Evolutionary conservation across 805 yeast genomes (phyloP).

Genomic region (Candida andamanensis): DNA sequence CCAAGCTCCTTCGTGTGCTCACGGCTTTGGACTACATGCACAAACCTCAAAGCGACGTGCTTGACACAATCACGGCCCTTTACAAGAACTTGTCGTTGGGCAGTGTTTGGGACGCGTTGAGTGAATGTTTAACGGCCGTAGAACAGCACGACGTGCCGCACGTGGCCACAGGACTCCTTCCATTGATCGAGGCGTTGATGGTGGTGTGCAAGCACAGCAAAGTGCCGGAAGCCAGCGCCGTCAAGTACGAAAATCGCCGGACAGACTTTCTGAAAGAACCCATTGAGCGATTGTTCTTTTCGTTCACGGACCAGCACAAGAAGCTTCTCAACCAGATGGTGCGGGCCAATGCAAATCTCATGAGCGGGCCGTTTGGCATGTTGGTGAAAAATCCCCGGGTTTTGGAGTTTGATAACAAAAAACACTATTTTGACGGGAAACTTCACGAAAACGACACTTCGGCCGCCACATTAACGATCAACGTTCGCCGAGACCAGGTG

Average conservation of each 20-base stretch:
- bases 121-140: slow-evolving; percentile 61
- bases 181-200: slow-evolving; percentile 88
- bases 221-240: slow-evolving; percentile 53
- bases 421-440: slow-evolving; percentile 74
- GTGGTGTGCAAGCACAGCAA: slow-evolving; percentile 89
- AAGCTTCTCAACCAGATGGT: slow-evolving; percentile 89
- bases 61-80: slow-evolving; percentile 51
- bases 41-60: slow-evolving; percentile 22
- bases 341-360: slow-evolving; percentile 79
- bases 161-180: slow-evolving; percentile 76
- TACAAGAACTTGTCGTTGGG: slow-evolving; percentile 70
- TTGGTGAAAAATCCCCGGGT: slow-evolving; percentile 84
- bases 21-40: slow-evolving; percentile 79
- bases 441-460: slow-evolving; percentile 49
- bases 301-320: slow-evolving; percentile 85
- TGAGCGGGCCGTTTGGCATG: slow-evolving; percentile 94
- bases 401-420: slow-evolving; percentile 90
- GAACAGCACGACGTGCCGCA: slow-evolving; percentile 47
- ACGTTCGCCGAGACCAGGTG: slow-evolving; percentile 82
- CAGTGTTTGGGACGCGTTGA: slow-evolving; percentile 77
- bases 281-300: slow-evolving; percentile 70
- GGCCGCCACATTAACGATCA: slow-evolving; percentile 50
- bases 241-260: slow-evolving; percentile 57
- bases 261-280: slow-evolving; percentile 71
- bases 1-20: slow-evolving; percentile 76